Evolutionary conservation across 176 grass and related monocot species (phyloP).

Genomic region (Aechmea fasciata): DNA sequence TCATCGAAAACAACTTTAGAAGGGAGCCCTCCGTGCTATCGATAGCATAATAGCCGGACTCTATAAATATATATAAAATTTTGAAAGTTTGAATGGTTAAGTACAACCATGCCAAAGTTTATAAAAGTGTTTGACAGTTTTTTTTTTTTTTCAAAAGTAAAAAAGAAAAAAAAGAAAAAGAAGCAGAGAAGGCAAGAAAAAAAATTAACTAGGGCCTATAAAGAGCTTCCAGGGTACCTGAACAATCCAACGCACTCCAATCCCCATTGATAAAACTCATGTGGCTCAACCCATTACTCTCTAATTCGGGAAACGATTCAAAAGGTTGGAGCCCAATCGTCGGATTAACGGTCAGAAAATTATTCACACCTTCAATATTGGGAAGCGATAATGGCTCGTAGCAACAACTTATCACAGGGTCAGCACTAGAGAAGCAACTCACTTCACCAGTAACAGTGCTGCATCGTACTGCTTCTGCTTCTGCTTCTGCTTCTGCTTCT

Average conservation of each 20-base stretch:
- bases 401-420: constrained; percentile 27
- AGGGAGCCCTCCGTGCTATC: too few relatives aligned
- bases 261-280: constrained; percentile 13
- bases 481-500: too few relatives aligned
- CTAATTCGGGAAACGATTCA: constrained; percentile 31
- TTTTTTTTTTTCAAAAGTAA: not conserved
- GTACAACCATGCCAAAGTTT: too few relatives aligned
- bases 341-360: constrained; percentile 35
- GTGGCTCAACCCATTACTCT: constrained; percentile 26
- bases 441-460: constrained; percentile 14
- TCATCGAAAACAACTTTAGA: too few relatives aligned
- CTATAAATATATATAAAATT: too few relatives aligned
- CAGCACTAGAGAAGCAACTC: constrained; percentile 27
- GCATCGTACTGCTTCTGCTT: not conserved
- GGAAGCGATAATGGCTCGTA: constrained; percentile 38
- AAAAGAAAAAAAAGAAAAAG: not conserved
- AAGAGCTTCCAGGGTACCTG: constrained; percentile 40
- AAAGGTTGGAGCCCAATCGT: constrained; percentile 31
- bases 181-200: not conserved
- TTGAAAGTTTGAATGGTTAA: too few relatives aligned
- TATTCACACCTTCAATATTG: constrained; percentile 13
- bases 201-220: constrained; percentile 39
- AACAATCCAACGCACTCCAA: constrained; percentile 49
- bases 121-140: too few relatives aligned
- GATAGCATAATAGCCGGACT: too few relatives aligned